Base-by-base conservation (phyloP, 345 rosid species). In the Eutrema japonicum region DNA sequence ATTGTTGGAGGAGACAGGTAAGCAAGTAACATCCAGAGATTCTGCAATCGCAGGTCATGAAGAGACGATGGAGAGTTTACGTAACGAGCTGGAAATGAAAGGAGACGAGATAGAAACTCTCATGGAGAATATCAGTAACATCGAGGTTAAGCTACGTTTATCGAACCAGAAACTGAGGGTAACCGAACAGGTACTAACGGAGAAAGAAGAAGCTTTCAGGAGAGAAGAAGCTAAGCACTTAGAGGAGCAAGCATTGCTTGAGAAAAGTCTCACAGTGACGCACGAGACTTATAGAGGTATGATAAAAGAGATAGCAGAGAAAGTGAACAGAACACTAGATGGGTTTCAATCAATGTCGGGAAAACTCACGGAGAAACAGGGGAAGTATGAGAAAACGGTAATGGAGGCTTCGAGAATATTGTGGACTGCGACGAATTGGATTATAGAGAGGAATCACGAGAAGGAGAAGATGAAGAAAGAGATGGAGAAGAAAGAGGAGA, bases 121-220 rank as follows among this genome's bases (percentile, higher is more conserved):
- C 66, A 65, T 82, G 8, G 92, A 89, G 43, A 87, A 86, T 16
- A 85, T 83, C 58, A 82, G 83, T 58, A 81, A 69, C 16, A 86
- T 88, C 5, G 98, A 92, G 83, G 94, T 95, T 18, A 86, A 84
- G 82, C 94, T 92, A 69, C 89, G 97, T 13, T 76, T 96, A 47
- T 92, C 97, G 14, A 96, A 85, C 85, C 99, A 96, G 85, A 92
- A 96, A 77, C 94, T 90, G 32, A 89, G 99, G 45, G 86, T 95
- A 70, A 90, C 96, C 1, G 99, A 96, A 27, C 99, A 96, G 67
- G 80, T 87, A 42, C 86, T 96, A 48, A 70, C 85, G 0, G 97
- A 90, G 85, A 89, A 80, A 70, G 99, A 92, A 80, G 98, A 88
- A 71, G 77, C 72, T 46, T 87, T 83, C 68, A 83, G 82, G 78